These are phyloP conservation scores for Marsdenia floribunda DNA, from an alignment of 257 asterid genomes.

Conservation along the genomic window DNA sequence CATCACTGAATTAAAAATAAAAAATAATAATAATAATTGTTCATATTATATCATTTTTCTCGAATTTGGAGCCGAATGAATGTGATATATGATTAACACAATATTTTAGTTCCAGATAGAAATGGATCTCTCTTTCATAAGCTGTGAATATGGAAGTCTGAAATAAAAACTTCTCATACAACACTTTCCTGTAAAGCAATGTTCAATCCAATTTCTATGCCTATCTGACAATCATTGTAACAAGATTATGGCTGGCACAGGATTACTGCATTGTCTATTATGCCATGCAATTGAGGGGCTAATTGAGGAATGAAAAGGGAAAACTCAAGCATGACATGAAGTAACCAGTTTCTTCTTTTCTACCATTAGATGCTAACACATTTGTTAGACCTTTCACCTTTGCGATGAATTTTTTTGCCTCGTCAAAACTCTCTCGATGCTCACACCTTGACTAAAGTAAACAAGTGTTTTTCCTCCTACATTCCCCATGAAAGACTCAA, in stretches of 20 bases:
- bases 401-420: not conserved
- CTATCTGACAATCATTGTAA: not conserved
- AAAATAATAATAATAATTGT: not conserved
- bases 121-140: too few relatives aligned
- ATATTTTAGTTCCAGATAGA: not conserved
- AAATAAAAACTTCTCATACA: not conserved
- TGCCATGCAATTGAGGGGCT: not conserved
- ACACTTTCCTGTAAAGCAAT: not conserved
- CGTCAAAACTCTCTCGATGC: not conserved
- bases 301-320: not conserved
- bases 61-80: not conserved
- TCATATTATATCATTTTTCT: not conserved
- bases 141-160: not conserved
- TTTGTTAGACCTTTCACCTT: not conserved
- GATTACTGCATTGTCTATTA: not conserved
- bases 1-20: not conserved
- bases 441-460: not conserved
- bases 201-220: not conserved
- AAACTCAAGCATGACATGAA: not conserved
- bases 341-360: not conserved
- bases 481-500: not conserved
- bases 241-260: not conserved
- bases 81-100: not conserved
- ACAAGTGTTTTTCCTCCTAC: not conserved
- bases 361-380: too few relatives aligned